Base-by-base conservation (phyloP, 1,139 yeast genomes). In the Blastobotrys indianensis region DNA sequence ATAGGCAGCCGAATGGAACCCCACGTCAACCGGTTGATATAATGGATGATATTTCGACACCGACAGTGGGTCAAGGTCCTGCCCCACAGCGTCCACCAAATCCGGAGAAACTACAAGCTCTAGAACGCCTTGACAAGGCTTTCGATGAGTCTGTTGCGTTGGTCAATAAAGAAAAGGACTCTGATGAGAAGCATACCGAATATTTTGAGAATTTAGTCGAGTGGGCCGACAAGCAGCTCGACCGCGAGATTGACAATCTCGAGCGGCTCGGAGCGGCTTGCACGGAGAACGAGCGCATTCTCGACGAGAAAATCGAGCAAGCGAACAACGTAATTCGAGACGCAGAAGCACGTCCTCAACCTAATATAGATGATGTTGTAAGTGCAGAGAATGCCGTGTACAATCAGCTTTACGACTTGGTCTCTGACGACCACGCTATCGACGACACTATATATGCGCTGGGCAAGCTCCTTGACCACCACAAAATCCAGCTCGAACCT, bases 391-490 rank as follows among this genome's bases (percentile, higher is more conserved):
- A 74, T 2, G 67, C 68, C 1, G 77, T 72, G 0, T 68, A 67
- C 51, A 70, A 70, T 49, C 82, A 79, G 58, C 68, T 87, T n/a
- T 84, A 85, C 60, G 77, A 77, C 28, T 67, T 82, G 1, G 78
- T 77, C 0, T 76, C 88, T 38, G 82, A 79, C 36, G 85, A 83
- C 45, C 73, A 76, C 52, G 85, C 95, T 0, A 75, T 80, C 25
- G 77, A 77, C 39, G 96, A 88, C 59, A 71, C 87, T 0, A 66
- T 77, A n/a, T 72, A 76, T 47, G 70, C 79, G 12, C 69, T 88
- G 13, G 75, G 79, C 9, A 79, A 82, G 20, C 74, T 79, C 7
- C 76, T 76, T 40, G 80, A 75, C 52, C 55, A 62, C 10, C 78
- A 75, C 6, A 59, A 67, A 20, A 58, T 77, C 32, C 52, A 63